Conservation (phyloP, 805 yeast genomes). For the Kodamaea kakaduensis region DNA sequence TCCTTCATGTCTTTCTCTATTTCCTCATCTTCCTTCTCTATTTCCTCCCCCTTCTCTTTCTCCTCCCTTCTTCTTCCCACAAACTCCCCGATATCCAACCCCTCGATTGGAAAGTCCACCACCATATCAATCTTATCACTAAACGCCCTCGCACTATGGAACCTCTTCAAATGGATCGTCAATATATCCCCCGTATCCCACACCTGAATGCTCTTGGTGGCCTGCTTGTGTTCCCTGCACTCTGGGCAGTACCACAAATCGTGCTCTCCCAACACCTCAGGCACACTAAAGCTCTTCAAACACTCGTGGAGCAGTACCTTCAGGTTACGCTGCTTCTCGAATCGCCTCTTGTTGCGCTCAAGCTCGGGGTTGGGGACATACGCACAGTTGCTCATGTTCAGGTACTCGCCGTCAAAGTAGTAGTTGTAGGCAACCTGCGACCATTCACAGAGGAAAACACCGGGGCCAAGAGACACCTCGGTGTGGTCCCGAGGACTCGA, state of each 20-base stretch:
- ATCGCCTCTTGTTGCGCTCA: constrained; percentile 39
- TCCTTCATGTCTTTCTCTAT: constrained; percentile 81
- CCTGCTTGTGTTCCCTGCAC: constrained; percentile 86
- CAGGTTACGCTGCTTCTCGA: constrained; percentile 43
- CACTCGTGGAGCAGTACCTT: constrained; percentile 62
- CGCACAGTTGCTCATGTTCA: constrained; percentile 49
- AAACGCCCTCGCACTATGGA: constrained; percentile 76
- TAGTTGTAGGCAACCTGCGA: constrained; percentile 41
- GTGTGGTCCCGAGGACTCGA: not conserved
- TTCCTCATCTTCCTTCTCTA: constrained; percentile 83
- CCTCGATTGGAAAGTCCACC: constrained; percentile 84
- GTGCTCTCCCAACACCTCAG: constrained; percentile 81
- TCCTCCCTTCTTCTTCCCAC: constrained; percentile 32
- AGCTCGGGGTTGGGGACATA: constrained; percentile 50
- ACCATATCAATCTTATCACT: constrained; percentile 85
- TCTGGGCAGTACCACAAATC: constrained; percentile 93
- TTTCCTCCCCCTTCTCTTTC: constrained; percentile 67
- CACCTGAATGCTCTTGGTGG: constrained; percentile 82
- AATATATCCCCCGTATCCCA: constrained; percentile 94
- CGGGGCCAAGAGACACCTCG: not conserved
- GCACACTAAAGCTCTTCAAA: constrained; percentile 64
- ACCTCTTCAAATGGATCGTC: constrained; percentile 85
- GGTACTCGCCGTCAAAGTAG: constrained; percentile 50
- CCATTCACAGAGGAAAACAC: constrained; percentile 64
- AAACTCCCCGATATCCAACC: constrained; percentile 66